Percentiles rank a stretch among this genome's conserved stretches.
These are phyloP conservation scores for Poterioochromonas sp. DNA, from an alignment of 352 stramenopile species.

Conservation along the genomic window DNA sequence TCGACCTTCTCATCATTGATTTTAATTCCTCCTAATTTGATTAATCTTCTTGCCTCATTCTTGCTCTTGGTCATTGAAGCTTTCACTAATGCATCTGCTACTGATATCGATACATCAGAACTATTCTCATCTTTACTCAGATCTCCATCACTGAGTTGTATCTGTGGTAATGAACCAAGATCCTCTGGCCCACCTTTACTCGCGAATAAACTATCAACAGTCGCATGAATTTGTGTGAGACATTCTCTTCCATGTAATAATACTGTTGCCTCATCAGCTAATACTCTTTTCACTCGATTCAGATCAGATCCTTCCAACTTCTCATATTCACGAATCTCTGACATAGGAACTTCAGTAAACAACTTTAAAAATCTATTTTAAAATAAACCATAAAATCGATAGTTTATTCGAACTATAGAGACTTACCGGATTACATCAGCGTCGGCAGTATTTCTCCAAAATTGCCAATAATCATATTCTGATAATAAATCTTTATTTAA, in stretches of 20 bases:
- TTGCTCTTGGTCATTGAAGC: slow-evolving; percentile 80
- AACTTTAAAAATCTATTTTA: slow-evolving; percentile 84
- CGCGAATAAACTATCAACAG: slow-evolving; percentile 49
- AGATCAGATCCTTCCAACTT: slow-evolving; percentile 59
- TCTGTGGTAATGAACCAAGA: slow-evolving; percentile 40
- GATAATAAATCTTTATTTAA: slow-evolving; percentile 85
- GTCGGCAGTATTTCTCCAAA: slow-evolving; percentile 59
- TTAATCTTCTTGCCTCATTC: slow-evolving; percentile 85
- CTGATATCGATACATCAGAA: slow-evolving; percentile 54
- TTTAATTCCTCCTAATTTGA: slow-evolving; percentile 86
- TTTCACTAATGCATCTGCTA: slow-evolving; percentile 80
- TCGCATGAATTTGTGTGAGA: slow-evolving; percentile 58
- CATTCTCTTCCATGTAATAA: slow-evolving; percentile 84
- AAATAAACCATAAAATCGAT: slow-evolving; percentile 26
- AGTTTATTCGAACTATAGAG: background rate
- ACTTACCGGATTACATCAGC: slow-evolving; percentile 38
- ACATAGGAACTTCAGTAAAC: slow-evolving; percentile 89
- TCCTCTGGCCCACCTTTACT: slow-evolving; percentile 31
- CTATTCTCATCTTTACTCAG: slow-evolving; percentile 36
- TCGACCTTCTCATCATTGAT: slow-evolving; percentile 74
- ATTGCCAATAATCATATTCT: slow-evolving; percentile 81
- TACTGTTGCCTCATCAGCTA: slow-evolving; percentile 75
- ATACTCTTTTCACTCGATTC: slow-evolving; percentile 49
- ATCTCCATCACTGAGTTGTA: slow-evolving; percentile 51
- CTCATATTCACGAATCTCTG: slow-evolving; percentile 78